Conservation (phyloP, 495 filamentous ascomycete species). For the Emericellopsis terricola region DNA sequence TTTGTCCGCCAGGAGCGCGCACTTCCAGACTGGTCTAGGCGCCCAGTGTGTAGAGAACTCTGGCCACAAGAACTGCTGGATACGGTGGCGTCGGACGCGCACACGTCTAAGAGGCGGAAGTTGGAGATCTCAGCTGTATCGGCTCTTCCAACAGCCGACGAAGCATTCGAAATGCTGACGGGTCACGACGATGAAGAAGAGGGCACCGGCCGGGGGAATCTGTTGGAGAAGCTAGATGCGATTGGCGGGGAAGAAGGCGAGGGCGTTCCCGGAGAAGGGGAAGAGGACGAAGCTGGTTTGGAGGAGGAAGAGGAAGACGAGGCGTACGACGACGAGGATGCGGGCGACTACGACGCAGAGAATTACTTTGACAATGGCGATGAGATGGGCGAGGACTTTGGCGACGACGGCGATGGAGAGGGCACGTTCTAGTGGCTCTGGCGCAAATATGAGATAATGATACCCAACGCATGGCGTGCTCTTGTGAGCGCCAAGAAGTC, state of each 20-base stretch:
- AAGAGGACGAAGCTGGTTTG: constrained; percentile 16
- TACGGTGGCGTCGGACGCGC: constrained; percentile 27
- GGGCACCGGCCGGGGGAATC: constrained; percentile 7
- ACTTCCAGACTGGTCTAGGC: constrained; percentile 26
- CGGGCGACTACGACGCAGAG: constrained; percentile 37
- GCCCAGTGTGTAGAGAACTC: constrained; percentile 25
- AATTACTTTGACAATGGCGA: constrained; percentile 33
- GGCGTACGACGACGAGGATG: constrained; percentile 26
- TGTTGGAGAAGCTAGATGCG: constrained; percentile 13
- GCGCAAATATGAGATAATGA: too few species aligned
- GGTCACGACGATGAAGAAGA: constrained; percentile 13
- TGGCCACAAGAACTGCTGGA: constrained; percentile 34
- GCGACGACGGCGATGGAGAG: constrained; percentile 25
- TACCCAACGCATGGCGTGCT: background rate
- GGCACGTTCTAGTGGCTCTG: constrained; percentile 9
- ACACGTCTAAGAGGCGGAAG: constrained; percentile 2
- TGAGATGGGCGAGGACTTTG: constrained; percentile 26
- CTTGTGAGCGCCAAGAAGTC: background rate
- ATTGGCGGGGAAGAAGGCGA: constrained; percentile 20
- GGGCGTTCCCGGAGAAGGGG: constrained; percentile 23
- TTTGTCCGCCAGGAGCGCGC: constrained; percentile 23
- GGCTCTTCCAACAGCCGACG: constrained; percentile 14
- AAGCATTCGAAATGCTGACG: constrained; percentile 10
- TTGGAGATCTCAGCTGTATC: constrained; percentile 14
- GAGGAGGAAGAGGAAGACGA: constrained; percentile 25